Evolutionary conservation across 2,329 filamentous ascomycete genomes (phyloP).

Genomic region (Trichoderma oligosporum): DNA sequence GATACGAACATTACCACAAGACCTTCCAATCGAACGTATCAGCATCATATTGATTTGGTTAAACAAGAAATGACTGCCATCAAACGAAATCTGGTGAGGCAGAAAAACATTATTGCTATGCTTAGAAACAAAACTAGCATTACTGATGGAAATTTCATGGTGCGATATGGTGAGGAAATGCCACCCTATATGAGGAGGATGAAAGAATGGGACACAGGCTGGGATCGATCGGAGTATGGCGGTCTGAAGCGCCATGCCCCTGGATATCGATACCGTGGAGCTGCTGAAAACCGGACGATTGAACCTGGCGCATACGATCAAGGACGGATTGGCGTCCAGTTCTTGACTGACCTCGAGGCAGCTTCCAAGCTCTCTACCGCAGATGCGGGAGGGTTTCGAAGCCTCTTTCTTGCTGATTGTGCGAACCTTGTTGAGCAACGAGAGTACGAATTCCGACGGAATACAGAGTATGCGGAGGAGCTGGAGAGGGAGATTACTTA

Average conservation of each 20-base stretch:
- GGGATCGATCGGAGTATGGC: neutral
- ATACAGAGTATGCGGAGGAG: constrained; percentile 31
- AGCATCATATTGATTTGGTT: constrained; percentile 40
- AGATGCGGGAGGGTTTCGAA: constrained; percentile 37
- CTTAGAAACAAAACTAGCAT: constrained; percentile 24
- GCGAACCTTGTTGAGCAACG: constrained; percentile 37
- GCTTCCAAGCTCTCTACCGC: constrained; percentile 37
- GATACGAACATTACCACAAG: constrained; percentile 40
- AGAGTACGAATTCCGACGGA: constrained; percentile 32
- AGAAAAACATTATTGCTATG: constrained; percentile 30
- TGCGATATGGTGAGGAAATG: constrained; percentile 14
- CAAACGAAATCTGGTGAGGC: constrained; percentile 34
- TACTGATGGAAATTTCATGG: neutral
- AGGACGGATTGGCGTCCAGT: constrained; percentile 24
- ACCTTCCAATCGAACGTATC: constrained; percentile 39
- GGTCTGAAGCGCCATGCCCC: neutral
- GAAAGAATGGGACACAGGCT: constrained; percentile 3
- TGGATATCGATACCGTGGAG: neutral
- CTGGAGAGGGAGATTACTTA: constrained; percentile 32
- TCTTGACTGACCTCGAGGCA: constrained; percentile 28
- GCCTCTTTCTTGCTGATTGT: constrained; percentile 40
- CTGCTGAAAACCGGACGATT: neutral
- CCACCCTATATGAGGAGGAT: neutral
- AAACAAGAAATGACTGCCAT: constrained; percentile 41
- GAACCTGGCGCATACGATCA: constrained; percentile 24